Evolutionary conservation across 1,139 yeast species (phyloP).

Genomic region (Torulaspora pretoriensis): DNA sequence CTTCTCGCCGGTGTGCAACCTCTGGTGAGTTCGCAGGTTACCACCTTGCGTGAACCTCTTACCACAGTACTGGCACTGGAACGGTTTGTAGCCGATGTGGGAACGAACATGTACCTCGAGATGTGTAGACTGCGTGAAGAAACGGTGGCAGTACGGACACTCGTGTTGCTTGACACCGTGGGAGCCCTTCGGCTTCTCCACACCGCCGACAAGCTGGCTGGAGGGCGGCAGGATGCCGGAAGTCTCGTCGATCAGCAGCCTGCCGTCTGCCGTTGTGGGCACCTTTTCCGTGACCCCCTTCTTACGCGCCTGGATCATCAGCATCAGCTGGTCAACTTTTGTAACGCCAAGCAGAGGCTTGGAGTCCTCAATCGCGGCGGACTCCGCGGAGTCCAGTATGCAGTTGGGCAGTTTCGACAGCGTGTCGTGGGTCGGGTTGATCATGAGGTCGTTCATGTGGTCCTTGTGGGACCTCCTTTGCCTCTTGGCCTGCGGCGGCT

Average conservation of each 20-base stretch:
- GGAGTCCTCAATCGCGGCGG: conserved; percentile 51
- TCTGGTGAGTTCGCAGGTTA: conserved; percentile 77
- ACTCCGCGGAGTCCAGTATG: conserved; percentile 44
- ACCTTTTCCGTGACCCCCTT: conserved; percentile 65
- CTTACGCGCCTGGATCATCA: conserved; percentile 81
- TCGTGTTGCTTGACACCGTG: conserved; percentile 57
- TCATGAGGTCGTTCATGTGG: conserved; percentile 7
- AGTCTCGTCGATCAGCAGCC: conserved; percentile 22
- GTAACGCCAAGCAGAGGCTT: conserved; percentile 78
- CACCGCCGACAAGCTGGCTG: conserved; percentile 74
- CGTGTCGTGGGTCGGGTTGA: conserved; percentile 14
- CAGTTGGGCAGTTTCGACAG: conserved; percentile 18
- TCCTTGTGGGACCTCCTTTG: conserved; percentile 10
- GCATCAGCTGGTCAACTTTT: conserved; percentile 83
- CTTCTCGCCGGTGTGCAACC: conserved; percentile 89
- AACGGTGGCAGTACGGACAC: conserved; percentile 65
- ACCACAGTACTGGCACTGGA: conserved; percentile 72
- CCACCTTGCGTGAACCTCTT: conserved; percentile 91
- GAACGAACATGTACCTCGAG: conserved; percentile 74
- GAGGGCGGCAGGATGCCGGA: conserved; percentile 53
- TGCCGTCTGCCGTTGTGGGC: conserved; percentile 61
- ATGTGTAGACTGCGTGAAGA: conserved; percentile 72
- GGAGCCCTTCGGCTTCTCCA: conserved; percentile 55
- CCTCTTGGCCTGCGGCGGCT: conserved; percentile 15
- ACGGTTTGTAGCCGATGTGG: conserved; percentile 75